These are phyloP conservation scores for Pythium vanterpoolii DNA, from an alignment of 352 stramenopile genomes.

Conservation along the genomic window DNA sequence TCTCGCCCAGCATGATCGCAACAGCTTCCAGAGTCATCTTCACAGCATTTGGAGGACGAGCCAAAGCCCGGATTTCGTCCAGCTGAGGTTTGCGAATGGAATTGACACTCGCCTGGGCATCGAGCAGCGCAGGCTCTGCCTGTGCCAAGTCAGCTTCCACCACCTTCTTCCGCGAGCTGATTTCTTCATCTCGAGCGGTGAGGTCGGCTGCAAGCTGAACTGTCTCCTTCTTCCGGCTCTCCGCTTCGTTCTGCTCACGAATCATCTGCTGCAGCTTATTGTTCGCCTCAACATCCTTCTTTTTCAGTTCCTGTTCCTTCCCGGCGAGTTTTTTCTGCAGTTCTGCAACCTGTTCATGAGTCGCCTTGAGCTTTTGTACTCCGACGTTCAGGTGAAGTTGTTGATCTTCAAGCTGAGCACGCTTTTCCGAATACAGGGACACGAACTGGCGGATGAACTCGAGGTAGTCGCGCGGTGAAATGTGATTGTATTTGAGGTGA, in stretches of 20 bases:
- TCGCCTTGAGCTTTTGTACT: constrained; percentile 97
- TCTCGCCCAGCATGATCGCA: constrained; percentile 97
- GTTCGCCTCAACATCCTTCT: constrained; percentile 97
- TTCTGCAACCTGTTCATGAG: constrained; percentile 95
- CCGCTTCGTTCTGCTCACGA: constrained; percentile 96
- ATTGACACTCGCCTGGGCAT: constrained; percentile 95
- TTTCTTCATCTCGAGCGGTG: constrained; percentile 93
- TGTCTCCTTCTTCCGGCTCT: constrained; percentile 96
- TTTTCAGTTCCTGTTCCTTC: constrained; percentile 94
- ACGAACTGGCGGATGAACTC: constrained; percentile 93
- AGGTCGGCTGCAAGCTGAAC: constrained; percentile 95
- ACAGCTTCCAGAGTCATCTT: constrained; percentile 97
- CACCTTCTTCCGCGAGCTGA: constrained; percentile 92
- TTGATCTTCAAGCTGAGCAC: constrained; percentile 92
- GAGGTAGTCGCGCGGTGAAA: constrained; percentile 91
- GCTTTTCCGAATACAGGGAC: constrained; percentile 88
- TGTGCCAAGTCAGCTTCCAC: constrained; percentile 96
- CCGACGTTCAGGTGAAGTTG: constrained; percentile 98
- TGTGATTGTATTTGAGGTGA: constrained; percentile 87
- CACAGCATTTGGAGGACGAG: constrained; percentile 94
- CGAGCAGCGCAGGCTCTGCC: constrained; percentile 96
- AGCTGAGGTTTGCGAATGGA: constrained; percentile 99
- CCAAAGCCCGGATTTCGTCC: constrained; percentile 97
- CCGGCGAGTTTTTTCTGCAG: constrained; percentile 89
- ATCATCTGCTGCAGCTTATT: constrained; percentile 99